Conservation (phyloP, 768 basidiomycete species). For the Amanita molliuscula region DNA sequence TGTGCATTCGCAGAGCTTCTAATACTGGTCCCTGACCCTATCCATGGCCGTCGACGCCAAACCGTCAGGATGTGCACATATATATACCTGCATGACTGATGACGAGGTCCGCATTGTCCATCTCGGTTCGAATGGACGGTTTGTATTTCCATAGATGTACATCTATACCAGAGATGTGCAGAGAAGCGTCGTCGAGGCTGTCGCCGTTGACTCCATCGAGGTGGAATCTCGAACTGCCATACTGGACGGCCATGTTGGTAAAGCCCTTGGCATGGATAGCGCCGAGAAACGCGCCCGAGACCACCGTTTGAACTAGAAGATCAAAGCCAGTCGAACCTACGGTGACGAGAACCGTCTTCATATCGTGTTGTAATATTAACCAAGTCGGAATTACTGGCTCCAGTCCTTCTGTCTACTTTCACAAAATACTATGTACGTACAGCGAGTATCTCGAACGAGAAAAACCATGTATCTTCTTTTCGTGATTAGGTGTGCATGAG, state of each 20-base stretch:
- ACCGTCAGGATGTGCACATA: no score
- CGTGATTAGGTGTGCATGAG: background rate
- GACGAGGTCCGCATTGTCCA: conserved; percentile 61
- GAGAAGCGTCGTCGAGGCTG: background rate
- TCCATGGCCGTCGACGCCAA: background rate
- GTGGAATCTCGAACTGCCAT: background rate
- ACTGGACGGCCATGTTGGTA: no score
- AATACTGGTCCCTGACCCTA: conserved; percentile 94
- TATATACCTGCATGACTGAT: conserved; percentile 87
- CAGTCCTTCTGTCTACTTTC: background rate
- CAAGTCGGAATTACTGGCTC: no score
- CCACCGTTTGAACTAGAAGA: no score
- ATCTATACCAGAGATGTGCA: conserved; percentile 25
- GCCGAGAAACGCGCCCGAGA: no score
- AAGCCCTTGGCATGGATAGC: no score
- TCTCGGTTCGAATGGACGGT: conserved; percentile 56
- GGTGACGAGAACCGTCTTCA: no score
- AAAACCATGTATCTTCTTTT: background rate
- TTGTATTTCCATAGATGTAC: conserved; percentile 71
- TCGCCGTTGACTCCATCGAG: background rate
- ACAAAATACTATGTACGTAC: conserved; percentile 3
- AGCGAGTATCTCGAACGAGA: background rate
- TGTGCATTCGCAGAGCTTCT: conserved; percentile 67
- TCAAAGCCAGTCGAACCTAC: no score
- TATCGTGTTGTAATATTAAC: no score